Evolutionary conservation across 306 rosid genomes (phyloP), one percentile per base, ranked within the genome.

Genomic region (Begonia loranthoides): DNA sequence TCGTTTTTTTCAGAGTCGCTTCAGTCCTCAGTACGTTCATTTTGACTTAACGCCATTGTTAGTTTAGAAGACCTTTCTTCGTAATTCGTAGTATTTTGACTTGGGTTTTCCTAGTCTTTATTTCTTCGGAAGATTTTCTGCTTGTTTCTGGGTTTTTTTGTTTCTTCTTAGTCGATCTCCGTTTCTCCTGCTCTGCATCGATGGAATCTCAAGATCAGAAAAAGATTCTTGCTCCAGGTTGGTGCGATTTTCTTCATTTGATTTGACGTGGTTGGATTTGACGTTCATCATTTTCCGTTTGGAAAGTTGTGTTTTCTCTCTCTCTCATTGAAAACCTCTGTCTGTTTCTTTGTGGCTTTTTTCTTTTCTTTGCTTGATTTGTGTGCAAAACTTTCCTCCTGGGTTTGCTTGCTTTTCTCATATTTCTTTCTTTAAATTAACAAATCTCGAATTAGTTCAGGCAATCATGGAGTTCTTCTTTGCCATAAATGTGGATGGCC

Each of bases 401-500:
- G 50, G 48, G 13, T 14, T 52, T 5, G 34, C 15, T 39, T 15
- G 13, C 19, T n/a, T n/a, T 39, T 55, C 17, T 10, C 13, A 43
- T 10, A 43, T 11, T 55, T 4, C 38, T 54, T 34, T 17, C 38
- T 54, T 34, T 17, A 4, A 40, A 22, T 15, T 45, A 0, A 17
- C 43, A 4, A 11, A 17, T 55, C 36, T 14, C 16, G 9, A 5
- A 52, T 53, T 52, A 55, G 55, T 67, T 56, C 58, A 75, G 90
- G 74, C 58, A 54, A 60, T 11, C 83, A 74, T 58, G 87, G 74
- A 68, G 74, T 66, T 16, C 58, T 66, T 60, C 55, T 79, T 38
- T 82, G 95, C 55, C 55, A 19, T 62, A 76, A 73, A 70, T 82
- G 95, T 69, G 83, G 93, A 45, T 77, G 86, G 83, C 67, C 73